Evolutionary conservation across 495 filamentous ascomycete genomes (phyloP).

Genomic region (Neurospora discreta): DNA sequence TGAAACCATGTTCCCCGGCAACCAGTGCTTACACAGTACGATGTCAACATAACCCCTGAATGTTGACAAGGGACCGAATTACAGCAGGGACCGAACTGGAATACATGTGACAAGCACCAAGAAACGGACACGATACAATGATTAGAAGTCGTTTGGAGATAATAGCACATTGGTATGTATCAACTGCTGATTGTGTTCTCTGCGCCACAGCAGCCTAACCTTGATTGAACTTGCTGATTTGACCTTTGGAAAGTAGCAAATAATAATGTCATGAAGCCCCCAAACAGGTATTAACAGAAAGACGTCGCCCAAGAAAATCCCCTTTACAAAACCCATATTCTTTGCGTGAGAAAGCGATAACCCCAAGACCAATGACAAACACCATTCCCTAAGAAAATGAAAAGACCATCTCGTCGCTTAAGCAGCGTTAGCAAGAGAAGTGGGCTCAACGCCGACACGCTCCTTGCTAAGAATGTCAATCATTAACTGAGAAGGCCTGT

Average conservation of each 20-base stretch:
- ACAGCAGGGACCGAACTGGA: background rate
- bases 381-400: background rate
- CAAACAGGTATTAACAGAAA: background rate
- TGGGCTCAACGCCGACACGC: constrained; percentile 77
- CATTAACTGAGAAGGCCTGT: constrained; percentile 71
- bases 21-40: background rate
- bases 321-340: background rate
- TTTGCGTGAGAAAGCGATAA: background rate
- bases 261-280: background rate
- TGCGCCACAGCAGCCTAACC: background rate
- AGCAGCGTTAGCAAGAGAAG: constrained; percentile 34
- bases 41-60: background rate
- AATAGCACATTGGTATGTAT: background rate
- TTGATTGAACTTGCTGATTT: background rate
- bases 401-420: constrained; percentile 6
- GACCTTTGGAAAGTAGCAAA: background rate
- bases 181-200: background rate
- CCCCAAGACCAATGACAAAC: constrained; percentile 1
- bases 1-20: background rate
- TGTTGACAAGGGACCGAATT: background rate
- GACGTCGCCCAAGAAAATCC: background rate
- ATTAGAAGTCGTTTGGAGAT: background rate
- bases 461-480: constrained; percentile 88
- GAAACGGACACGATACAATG: background rate
- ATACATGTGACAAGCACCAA: background rate